Evolutionary conservation across 2,329 filamentous ascomycete genomes (phyloP).

Genomic region (Monosporascus sp.): DNA sequence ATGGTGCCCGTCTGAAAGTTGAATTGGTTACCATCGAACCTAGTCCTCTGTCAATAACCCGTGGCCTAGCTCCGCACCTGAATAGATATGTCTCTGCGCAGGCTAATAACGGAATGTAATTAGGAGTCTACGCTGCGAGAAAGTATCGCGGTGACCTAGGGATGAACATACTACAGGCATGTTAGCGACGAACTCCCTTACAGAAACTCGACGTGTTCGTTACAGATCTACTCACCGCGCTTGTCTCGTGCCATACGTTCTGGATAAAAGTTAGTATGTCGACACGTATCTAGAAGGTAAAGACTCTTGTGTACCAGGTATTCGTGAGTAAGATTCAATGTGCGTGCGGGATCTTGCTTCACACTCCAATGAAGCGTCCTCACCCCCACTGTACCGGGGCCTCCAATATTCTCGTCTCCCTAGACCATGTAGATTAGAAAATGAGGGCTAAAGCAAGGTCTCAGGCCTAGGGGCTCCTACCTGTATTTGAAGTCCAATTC

Average conservation of each 20-base stretch:
- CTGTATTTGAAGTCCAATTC: conserved; percentile 38
- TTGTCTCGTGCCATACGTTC: conserved; percentile 29
- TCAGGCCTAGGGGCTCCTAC: neutral
- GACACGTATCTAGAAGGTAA: neutral
- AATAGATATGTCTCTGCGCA: no score
- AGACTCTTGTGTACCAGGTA: conserved; percentile 19
- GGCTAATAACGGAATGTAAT: no score
- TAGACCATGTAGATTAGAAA: neutral
- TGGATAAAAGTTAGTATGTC: conserved; percentile 17
- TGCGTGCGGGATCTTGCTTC: conserved; percentile 23
- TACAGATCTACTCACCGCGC: neutral
- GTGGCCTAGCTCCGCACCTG: no score
- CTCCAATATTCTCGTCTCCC: conserved; percentile 34
- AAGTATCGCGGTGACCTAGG: neutral
- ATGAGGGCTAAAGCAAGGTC: neutral
- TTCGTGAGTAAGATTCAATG: conserved; percentile 28
- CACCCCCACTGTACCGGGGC: conserved; percentile 28
- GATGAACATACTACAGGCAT: neutral
- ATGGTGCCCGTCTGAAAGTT: conserved; percentile 29
- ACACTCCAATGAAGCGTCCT: conserved; percentile 27
- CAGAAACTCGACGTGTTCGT: neutral
- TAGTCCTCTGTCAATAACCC: neutral
- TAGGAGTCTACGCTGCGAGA: no score
- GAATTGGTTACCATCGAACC: conserved; percentile 23
- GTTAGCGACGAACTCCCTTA: neutral